Evolutionary conservation across 1,139 yeast genomes (phyloP), one percentile per base, ranked within the genome.

Genomic region (Sugiyamaella pinicola): DNA sequence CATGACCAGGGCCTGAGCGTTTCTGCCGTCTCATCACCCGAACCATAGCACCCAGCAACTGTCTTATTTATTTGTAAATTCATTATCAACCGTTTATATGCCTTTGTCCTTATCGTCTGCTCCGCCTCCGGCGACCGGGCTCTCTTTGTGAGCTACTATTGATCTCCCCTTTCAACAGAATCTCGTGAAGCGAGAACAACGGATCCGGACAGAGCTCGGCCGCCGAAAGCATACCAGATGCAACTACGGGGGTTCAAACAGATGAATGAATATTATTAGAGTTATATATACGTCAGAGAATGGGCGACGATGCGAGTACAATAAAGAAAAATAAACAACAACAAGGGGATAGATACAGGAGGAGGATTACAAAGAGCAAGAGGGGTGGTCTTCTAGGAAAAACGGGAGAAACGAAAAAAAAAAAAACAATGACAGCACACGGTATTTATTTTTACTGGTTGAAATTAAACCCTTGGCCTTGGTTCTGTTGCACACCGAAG

Each of bases 401-500:
- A 18, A 12, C 26, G 28, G 28, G 28, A 38, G n/a, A 21, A 38
- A 21, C n/a, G 19, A 28, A 38, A 38, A 38, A 39, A 21, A 17
- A 18, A n/a, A 39, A 21, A 26, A 41, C 46, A 24, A 10, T 12
- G 5, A 18, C 19, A 17, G 28, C 28, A 24, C 8, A 24, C 28
- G 9, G 5, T 9, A 6, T 24, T 24, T 24, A 24, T 24, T 18
- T 43, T 35, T 45, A 45, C 4, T 45, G 37, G 19, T 34, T 34
- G 22, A 45, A 45, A 35, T 45, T 45, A n/a, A 45, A 45, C 4
- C 48, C 48, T 13, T 43, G 44, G 29, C 44, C 44, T n/a, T 40
- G 48, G 46, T 44, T 28, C 33, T 56, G 56, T 39, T 55, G 49
- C 59, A 87, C 82, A 58, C 96, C 96, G 71, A 93, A 93, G 3